Evolutionary conservation across 257 asterid species (phyloP), one percentile per base, ranked within the genome.

Genomic region (Euphrasia confusa): DNA sequence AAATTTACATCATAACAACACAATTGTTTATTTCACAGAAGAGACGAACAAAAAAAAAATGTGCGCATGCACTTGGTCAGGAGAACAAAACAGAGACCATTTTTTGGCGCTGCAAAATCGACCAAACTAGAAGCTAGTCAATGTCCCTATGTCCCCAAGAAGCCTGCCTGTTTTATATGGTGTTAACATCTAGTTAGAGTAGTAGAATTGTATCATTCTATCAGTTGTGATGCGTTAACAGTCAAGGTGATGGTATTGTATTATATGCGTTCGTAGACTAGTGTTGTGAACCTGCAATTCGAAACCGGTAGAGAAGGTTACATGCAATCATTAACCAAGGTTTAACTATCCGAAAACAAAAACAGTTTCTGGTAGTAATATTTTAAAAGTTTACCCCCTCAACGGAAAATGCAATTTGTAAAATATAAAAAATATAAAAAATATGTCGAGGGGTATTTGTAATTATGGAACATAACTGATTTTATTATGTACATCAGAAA

Each of bases 201-300:
- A 67, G 77, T 11, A 68, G 60, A 54, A 55, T 60, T 9, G 42
- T 37, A 35, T 37, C 42, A 9, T 37, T 37, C 12, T 10, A 37
- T 37, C 59, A 71, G 67, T 80, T 79, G 75, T 74, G 69, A 60
- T 37, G 42, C 11, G 21, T 44, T 68, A 60, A 66, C 57, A 47
- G 73, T 80, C 77, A 83, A 66, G 67, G 52, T 4, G 15, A 67
- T 64, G 79, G 70, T 71, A 14, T 77, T 85, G 96, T 71, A 90
- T 68, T 55, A 87, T 70, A 54, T 90, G 96, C 48, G 97, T 83
- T 75, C 86, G 79, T 82, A 90, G 69, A 69, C 90, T 90, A 75
- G 79, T 82, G 71, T 83, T 90, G 66, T 80, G 83, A 57, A 85
- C 90, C 97, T 90, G 90, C 12, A 37, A 37, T 44, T 21, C 50